Evolutionary conservation across 2,329 filamentous ascomycete genomes (phyloP), one percentile per base, ranked within the genome.

Genomic region (Hypocrella siamensis): DNA sequence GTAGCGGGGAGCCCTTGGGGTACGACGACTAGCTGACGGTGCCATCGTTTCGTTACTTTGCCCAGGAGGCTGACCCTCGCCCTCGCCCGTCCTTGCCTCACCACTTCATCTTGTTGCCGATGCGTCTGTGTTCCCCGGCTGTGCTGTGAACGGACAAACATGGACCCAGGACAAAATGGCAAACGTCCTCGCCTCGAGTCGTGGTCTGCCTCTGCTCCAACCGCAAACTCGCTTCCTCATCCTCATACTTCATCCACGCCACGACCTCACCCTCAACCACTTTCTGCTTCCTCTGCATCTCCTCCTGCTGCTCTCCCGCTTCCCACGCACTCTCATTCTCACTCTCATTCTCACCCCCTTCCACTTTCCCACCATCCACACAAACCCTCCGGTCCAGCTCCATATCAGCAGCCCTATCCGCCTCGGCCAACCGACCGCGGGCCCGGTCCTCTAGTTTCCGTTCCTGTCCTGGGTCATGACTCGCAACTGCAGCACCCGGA

Each of bases 161-260:
- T 75, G 70, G 70, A 75, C 57, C 57, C 58, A 58, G 65, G 59
- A 54, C 63, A 53, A 47, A 67, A 73, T 47, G 56, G 53, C 48
- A 75, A 75, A 60, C 67, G 70, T 49, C 65, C 63, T 51, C 68
- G 70, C 56, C 58, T 73, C 43, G 41, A 52, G 31, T 51, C 60
- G 49, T 63, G 63, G 61, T 56, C 63, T 49, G 59, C 52, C 38
- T 58, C 60, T 49, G 54, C 57, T 51, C 53, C 54, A 42, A 58
- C 57, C 54, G 54, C 58, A 54, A 53, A 60, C 45, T 60, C 63
- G 41, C 53, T 67, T 38, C 61, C 61, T 46, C 57, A 57, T 48
- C 58, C 57, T 40, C 52, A 55, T 44, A 49, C 46, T 46, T 43
- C 53, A 47, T 36, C 49, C 47, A 37, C 51, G 37, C 18, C 35